These are phyloP conservation scores for Blastobotrys peoriensis DNA, from an alignment of 805 yeast genomes.

Conservation along the genomic window DNA sequence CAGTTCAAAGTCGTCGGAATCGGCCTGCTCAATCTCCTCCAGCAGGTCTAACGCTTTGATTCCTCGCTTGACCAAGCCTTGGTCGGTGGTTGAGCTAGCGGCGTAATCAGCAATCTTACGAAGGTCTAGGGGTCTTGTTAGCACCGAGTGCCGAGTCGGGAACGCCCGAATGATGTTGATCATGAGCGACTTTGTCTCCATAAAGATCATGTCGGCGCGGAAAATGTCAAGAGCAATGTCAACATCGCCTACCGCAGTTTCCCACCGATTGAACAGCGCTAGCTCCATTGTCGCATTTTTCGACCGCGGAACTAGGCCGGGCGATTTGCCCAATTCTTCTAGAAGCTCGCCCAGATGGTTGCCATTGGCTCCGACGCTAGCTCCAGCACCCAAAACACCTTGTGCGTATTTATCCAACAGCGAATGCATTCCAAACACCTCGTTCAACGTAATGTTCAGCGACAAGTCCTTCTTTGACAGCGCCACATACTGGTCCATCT, in stretches of 20 bases:
- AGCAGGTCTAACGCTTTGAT: constrained; percentile 27
- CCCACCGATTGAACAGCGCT: constrained; percentile 30
- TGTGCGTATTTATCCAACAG: constrained; percentile 29
- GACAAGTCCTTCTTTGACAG: constrained; percentile 29
- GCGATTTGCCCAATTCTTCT: constrained; percentile 27
- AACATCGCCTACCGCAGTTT: constrained; percentile 26
- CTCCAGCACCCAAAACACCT: constrained; percentile 8
- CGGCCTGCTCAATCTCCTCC: constrained; percentile 21
- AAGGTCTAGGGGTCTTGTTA: constrained; percentile 25
- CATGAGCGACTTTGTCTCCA: constrained; percentile 32
- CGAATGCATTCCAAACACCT: constrained; percentile 31
- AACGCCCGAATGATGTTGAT: constrained; percentile 32
- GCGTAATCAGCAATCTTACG: constrained; percentile 29
- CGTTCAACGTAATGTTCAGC: constrained; percentile 31
- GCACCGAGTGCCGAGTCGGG: constrained; percentile 24
- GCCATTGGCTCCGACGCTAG: constrained; percentile 2
- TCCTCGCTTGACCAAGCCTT: constrained; percentile 29
- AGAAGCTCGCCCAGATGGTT: constrained; percentile 25
- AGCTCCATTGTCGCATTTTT: constrained; percentile 28
- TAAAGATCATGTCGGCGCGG: constrained; percentile 29
- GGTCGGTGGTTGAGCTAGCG: constrained; percentile 23
- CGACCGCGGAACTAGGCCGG: constrained; percentile 26
- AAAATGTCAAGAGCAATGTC: constrained; percentile 22
- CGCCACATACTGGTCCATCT: constrained; percentile 35
- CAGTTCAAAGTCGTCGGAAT: constrained; percentile 23